phyloP scores from a whole-genome alignment of 345 rosid species.

The Citrus hindsii region DNA sequence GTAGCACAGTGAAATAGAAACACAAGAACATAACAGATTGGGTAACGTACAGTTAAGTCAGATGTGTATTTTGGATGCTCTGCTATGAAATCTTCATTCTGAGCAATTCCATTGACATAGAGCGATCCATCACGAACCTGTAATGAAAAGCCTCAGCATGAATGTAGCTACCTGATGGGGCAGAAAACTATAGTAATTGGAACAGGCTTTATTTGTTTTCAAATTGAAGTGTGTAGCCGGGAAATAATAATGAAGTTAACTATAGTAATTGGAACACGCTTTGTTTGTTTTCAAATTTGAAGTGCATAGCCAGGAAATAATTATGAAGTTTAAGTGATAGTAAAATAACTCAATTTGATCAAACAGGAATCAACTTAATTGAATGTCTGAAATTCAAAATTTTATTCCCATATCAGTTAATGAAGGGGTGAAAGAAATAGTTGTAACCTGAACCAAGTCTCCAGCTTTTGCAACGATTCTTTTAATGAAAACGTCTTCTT shows the following conservation, averaged over 20 bases:
- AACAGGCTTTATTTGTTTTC: neutral
- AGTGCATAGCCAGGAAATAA: neutral
- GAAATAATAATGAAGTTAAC: neutral
- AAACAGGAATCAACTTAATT: neutral
- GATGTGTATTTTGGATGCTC: conserved; percentile 33
- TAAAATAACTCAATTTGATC: neutral
- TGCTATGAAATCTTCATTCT: conserved; percentile 32
- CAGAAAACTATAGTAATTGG: neutral
- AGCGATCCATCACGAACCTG: conserved; percentile 40
- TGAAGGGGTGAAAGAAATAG: neutral
- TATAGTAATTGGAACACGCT: too few species aligned
- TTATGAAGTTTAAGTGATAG: neutral
- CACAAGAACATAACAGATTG: neutral
- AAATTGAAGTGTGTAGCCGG: neutral
- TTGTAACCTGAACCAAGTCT: conserved; percentile 30
- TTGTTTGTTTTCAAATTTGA: neutral
- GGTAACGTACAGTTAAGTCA: conserved; percentile 25
- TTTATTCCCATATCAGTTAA: neutral
- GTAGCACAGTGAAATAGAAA: neutral
- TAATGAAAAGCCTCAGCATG: neutral
- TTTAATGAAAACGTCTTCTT: conserved; percentile 31
- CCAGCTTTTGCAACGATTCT: conserved; percentile 41
- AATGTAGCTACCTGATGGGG: neutral
- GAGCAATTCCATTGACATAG: conserved; percentile 40
- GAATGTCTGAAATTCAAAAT: neutral